phyloP scores from a whole-genome alignment of 2,329 filamentous ascomycete species.

The Penicillium griseofulvum region DNA sequence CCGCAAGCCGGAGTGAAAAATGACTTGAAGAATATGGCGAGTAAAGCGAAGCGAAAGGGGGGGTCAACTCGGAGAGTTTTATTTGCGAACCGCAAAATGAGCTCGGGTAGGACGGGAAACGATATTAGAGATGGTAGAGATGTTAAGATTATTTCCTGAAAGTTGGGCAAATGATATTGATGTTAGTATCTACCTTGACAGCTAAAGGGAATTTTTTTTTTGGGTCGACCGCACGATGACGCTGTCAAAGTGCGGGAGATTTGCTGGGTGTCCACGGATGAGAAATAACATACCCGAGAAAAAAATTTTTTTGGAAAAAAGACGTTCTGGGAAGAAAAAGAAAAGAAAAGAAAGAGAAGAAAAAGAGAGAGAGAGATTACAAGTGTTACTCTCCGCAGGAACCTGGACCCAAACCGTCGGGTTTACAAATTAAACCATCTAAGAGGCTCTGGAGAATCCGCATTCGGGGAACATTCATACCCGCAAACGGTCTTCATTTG shows the following conservation, averaged over 20 bases:
- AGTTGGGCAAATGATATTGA: too few relatives aligned
- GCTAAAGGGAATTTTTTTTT: background rate
- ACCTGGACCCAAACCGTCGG: slow-evolving; percentile 1
- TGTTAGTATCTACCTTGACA: background rate
- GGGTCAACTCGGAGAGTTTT: slow-evolving; percentile 1
- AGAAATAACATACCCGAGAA: slow-evolving; percentile 7
- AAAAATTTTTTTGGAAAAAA: background rate
- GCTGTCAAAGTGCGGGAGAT: slow-evolving; percentile 38
- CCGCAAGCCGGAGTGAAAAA: background rate
- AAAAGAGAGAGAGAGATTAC: background rate
- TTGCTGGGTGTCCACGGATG: slow-evolving; percentile 34
- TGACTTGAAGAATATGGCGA: background rate
- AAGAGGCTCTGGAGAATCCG: background rate
- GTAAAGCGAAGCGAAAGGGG: slow-evolving; percentile 3
- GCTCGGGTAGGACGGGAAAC: slow-evolving; percentile 3
- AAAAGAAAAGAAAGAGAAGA: too few relatives aligned
- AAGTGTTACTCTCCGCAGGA: background rate
- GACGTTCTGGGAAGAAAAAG: background rate
- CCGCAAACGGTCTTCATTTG: slow-evolving; percentile 1
- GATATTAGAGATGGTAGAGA: background rate
- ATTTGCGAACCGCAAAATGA: slow-evolving; percentile 10
- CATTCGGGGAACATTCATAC: background rate
- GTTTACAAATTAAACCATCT: background rate
- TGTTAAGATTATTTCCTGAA: too few relatives aligned
- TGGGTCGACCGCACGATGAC: slow-evolving; percentile 29